These are phyloP conservation scores for Salinomyces thailandicus DNA, from an alignment of 2,329 filamentous ascomycete genomes.

Conservation along the genomic window DNA sequence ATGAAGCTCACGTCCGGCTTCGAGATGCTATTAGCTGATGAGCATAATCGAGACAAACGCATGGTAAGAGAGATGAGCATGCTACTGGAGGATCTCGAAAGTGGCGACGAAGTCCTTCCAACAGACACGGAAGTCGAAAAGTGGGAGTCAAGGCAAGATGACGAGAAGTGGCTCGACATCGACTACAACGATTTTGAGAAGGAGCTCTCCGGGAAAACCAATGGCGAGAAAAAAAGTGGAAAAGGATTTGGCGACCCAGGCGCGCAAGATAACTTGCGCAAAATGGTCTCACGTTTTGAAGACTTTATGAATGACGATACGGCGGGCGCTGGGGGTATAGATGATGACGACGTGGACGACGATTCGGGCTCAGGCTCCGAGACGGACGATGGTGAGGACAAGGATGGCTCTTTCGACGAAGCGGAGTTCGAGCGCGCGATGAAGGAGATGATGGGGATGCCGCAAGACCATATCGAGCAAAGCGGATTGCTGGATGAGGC, in stretches of 20 bases:
- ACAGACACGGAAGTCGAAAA: constrained; percentile 57
- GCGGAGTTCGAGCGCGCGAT: constrained; percentile 78
- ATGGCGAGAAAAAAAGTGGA: constrained; percentile 12
- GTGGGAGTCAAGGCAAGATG: constrained; percentile 66
- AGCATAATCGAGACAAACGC: constrained; percentile 57
- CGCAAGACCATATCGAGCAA: constrained; percentile 30
- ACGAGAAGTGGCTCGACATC: constrained; percentile 87
- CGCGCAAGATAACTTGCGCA: constrained; percentile 66
- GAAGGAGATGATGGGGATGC: constrained; percentile 78
- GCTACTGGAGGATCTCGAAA: constrained; percentile 62
- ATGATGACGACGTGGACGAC: constrained; percentile 51
- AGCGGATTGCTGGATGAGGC: constrained; percentile 26
- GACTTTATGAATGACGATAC: constrained; percentile 78
- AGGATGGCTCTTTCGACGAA: constrained; percentile 67
- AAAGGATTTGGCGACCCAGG: constrained; percentile 50
- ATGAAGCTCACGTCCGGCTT: constrained; percentile 89
- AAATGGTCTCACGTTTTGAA: constrained; percentile 91
- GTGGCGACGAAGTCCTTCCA: constrained; percentile 62
- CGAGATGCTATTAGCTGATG: constrained; percentile 68
- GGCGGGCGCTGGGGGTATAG: constrained; percentile 69
- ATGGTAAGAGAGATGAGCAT: constrained; percentile 65
- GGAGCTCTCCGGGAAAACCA: constrained; percentile 51
- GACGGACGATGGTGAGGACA: constrained; percentile 55
- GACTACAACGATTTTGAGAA: constrained; percentile 80
- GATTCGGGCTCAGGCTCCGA: constrained; percentile 28